Evolutionary conservation across 2,329 filamentous ascomycete species (phyloP), one percentile per base, ranked within the genome.

Genomic region (Fusarium neocosmosporiellum): DNA sequence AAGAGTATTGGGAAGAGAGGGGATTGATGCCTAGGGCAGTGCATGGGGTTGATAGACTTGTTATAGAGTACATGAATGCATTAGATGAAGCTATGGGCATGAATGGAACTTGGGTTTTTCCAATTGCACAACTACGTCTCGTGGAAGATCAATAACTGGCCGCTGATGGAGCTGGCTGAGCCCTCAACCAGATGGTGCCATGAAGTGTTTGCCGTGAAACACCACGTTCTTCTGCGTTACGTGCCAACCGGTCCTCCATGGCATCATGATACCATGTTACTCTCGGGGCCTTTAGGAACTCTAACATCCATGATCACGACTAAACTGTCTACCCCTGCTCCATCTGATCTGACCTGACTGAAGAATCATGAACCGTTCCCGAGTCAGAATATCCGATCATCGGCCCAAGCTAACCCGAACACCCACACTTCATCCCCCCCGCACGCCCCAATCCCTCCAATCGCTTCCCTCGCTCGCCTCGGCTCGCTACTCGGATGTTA

Each of bases 401-500:
- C 57, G 53, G 67, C 29, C 41, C 46, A 58, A 33, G 11, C 58
- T 66, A 46, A 24, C 69, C 46, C 66, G 41, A 70, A 39, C 37
- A 22, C 57, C 2, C 10, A 14, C 24, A 36, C 14, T 20, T 7
- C 7, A 46, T 46, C 22, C 22, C 41, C 63, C 63, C n/a, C n/a
- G 50, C 67, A 65, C 65, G 16, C 20, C 1, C 29, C 27, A 36
- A 29, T 50, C 29, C n/a, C 31, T 67, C 75, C 75, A 77, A 76
- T 77, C 75, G 75, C 75, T 43, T 62, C 3, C 2, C 33, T 46
- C 58, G 36, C 37, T 77, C 72, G 73, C 73, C 64, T 79, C 77
- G 77, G 77, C 71, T 79, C 77, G 77, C 75, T 33, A 71, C 62
- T 78, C 77, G 77, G 77, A 37, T 78, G 27, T 34, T 50, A 59